Evolutionary conservation across 805 yeast genomes (phyloP), one percentile per base, ranked within the genome.

Genomic region (Phaffomyces antillensis): DNA sequence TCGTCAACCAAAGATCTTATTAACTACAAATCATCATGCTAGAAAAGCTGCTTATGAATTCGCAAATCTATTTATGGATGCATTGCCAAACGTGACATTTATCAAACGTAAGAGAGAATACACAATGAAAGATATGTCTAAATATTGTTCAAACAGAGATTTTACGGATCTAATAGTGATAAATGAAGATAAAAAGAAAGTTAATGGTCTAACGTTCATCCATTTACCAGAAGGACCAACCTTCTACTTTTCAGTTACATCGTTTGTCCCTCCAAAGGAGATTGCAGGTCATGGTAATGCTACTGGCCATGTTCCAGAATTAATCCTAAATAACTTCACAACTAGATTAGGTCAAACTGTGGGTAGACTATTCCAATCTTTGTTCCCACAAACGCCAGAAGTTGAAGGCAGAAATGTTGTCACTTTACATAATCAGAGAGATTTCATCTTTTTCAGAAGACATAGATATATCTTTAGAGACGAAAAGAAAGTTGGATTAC

Each of bases 211-310:
- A 46, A 88, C 98, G 1, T 86, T 93, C 59, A 83, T 93, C 46
- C 96, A 93, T 67, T 72, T 93, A 47, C 99, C 99, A 9, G 86
- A 76, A 39, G 99, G 99, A 1, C 99, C 99, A 33, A 85, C 97
- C 0, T 88, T 88, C 61, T 90, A 91, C 66, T 93, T 93, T 59
- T 83, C 93, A 26, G 70, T 93, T 5, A 72, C 88, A 8, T 87
- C 96, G 4, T 73, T 85, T 37, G 76, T 78, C 15, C 85, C 86
- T 54, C 83, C 90, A 11, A 79, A 86, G 53, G 71, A 76, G 52
- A 87, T 93, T 44, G 62, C 69, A 20, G 96, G 96, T 10, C 98
- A 93, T 58, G 98, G 98, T 46, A 76, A 81, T 41, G 83, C 96
- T 25, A 89, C 98, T 0, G 81, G 77, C 36, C 98, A 93, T 59